Conservation (phyloP, 2,329 filamentous ascomycete species). For the Dactylonectria macrodidyma region DNA sequence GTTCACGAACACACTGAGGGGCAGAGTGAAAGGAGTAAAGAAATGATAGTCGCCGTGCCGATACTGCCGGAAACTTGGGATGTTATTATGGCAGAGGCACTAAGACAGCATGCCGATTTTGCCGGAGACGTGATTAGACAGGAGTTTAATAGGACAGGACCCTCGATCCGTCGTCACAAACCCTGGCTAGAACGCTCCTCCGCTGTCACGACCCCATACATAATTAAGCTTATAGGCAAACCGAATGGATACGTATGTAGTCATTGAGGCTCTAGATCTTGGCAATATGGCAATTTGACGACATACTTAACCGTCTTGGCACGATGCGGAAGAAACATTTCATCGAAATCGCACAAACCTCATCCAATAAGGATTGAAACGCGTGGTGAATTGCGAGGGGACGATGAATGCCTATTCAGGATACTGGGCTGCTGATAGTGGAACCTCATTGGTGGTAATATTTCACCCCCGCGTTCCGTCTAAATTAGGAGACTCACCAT, state of each 20-base stretch:
- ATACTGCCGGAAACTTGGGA: slow-evolving; percentile 1
- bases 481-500: background rate
- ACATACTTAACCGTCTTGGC: slow-evolving; percentile 3
- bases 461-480: background rate
- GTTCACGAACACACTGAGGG: background rate
- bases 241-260: background rate
- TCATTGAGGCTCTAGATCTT: slow-evolving; percentile 11
- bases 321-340: slow-evolving; percentile 6
- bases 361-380: background rate
- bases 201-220: background rate
- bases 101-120: background rate
- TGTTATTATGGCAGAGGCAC: background rate
- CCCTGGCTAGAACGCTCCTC: background rate
- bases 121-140: background rate
- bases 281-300: slow-evolving; percentile 4
- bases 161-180: background rate
- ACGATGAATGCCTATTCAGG: background rate
- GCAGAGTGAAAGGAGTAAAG: slow-evolving; percentile 2
- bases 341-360: slow-evolving; percentile 1
- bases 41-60: slow-evolving; percentile 7
- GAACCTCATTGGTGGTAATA: slow-evolving; percentile 2
- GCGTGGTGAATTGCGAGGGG: background rate
- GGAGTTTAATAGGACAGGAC: background rate
- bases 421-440: background rate
- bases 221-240: background rate